Base-by-base conservation (phyloP, 805 yeast genomes). In the Yarrowia porcina region DNA sequence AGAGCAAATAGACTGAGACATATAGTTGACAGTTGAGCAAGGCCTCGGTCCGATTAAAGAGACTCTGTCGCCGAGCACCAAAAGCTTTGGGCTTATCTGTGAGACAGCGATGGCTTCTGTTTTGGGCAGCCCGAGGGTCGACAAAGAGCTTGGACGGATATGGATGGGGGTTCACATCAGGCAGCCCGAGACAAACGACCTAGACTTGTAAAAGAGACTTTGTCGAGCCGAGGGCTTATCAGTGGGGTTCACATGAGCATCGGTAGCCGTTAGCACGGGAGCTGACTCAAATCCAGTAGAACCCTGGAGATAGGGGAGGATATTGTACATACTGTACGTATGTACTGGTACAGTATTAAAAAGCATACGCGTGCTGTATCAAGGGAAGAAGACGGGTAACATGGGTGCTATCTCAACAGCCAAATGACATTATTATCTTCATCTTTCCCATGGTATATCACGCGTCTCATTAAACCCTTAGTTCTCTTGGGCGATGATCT, bases 61-160 rank as follows among this genome's bases (percentile, higher is more conserved):
- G n/a, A n/a, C n/a, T n/a, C n/a, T n/a, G n/a, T n/a, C 30, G 10
- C 35, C 50, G 50, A 45, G 50, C 21, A 45, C 8, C 52, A 18
- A 30, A 18, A 45, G 52, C 52, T 45, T 30, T 45, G 36, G 36
- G 25, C 52, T 28, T 45, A 45, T 45, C 52, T 13, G 35, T 45
- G 52, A 45, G 52, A 45, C 52, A 45, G 8, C 18, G 32, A 45
- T 45, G 52, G 36, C 18, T 45, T 45, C 36, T 45, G 52, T 45
- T 45, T 45, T 30, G 11, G 52, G 52, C 25, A 27, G 13, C 12
- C 35, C 35, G 35, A 27, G 20, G 12, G 20, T 6, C 17, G 10
- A 13, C 28, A 20, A 45, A 28, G 17, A 30, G 6, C 15, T 17
- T 8, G 6, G 25, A 38, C 42, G 42, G 44, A 39, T 11, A 6